A percentile compares a stretch with the other conserved stretches of the same genome.
These are phyloP conservation scores for Cladosporium sp. DNA, from an alignment of 2,329 filamentous ascomycete genomes.

Conservation along the genomic window DNA sequence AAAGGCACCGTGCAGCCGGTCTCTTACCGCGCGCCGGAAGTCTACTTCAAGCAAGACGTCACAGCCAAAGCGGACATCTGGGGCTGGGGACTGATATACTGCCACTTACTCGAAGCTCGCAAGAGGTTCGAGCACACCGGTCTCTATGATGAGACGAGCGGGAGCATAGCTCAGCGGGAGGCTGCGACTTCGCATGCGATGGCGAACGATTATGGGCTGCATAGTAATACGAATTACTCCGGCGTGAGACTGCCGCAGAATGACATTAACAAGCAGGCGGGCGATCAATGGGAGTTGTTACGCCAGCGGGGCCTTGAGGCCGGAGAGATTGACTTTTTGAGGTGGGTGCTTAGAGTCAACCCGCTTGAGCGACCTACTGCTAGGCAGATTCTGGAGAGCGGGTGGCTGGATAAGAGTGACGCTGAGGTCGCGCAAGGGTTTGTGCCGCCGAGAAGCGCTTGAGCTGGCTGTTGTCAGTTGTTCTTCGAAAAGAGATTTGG, in stretches of 20 bases:
- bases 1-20: conserved; percentile 26
- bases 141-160: conserved; percentile 22
- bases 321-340: conserved; percentile 23
- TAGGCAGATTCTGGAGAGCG: conserved; percentile 18
- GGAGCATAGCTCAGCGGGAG: conserved; percentile 18
- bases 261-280: conserved; percentile 13
- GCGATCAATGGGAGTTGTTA: conserved; percentile 23
- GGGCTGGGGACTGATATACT: conserved; percentile 27
- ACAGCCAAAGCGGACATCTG: conserved; percentile 26
- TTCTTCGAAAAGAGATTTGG: too few relatives aligned
- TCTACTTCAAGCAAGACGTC: conserved; percentile 27
- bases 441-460: neutral
- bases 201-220: conserved; percentile 25
- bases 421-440: neutral
- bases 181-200: conserved; percentile 20
- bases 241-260: conserved; percentile 19
- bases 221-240: conserved; percentile 21
- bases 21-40: conserved; percentile 27
- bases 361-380: conserved; percentile 24
- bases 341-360: conserved; percentile 23
- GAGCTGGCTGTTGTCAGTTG: too few relatives aligned
- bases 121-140: conserved; percentile 22
- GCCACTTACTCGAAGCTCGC: conserved; percentile 27
- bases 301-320: conserved; percentile 20
- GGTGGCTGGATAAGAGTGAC: conserved; percentile 14